phyloP scores from a whole-genome alignment of 192 early-diverging fungal species.

The Spinellus fusiger region DNA sequence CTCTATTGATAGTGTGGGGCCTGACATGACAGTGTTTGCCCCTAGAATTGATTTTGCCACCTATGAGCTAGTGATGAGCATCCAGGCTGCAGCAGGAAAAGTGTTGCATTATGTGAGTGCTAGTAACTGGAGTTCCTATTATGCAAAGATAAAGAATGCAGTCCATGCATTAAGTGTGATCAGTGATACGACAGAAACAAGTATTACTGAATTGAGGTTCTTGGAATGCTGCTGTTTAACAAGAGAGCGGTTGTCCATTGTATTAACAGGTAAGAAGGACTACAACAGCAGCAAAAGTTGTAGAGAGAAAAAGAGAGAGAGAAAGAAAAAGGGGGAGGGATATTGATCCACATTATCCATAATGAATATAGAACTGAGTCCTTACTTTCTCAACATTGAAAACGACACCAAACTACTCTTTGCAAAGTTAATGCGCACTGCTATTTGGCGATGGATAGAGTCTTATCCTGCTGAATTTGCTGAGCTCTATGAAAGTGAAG shows the following conservation, averaged over 20 bases:
- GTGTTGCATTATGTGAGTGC: slow-evolving; percentile 83
- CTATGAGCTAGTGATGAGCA: slow-evolving; percentile 51
- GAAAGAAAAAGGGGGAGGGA: neutral
- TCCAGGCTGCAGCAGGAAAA: slow-evolving; percentile 72
- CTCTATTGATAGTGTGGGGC: neutral
- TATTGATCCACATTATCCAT: neutral
- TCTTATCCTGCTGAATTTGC: slow-evolving; percentile 76
- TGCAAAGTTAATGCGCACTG: slow-evolving; percentile 67
- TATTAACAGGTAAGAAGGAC: slow-evolving; percentile 20
- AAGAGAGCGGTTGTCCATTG: slow-evolving; percentile 2
- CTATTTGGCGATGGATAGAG: slow-evolving; percentile 91
- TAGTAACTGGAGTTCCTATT: slow-evolving; percentile 80
- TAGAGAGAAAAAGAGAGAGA: no score
- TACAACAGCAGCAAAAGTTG: no score
- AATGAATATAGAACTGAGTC: slow-evolving; percentile 35
- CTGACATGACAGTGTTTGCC: neutral
- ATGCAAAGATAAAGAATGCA: slow-evolving; percentile 49
- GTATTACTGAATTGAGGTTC: slow-evolving; percentile 17
- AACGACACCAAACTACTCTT: slow-evolving; percentile 61
- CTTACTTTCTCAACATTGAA: slow-evolving; percentile 53
- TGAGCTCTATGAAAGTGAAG: slow-evolving; percentile 55
- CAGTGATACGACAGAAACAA: slow-evolving; percentile 12
- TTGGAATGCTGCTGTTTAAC: slow-evolving; percentile 22
- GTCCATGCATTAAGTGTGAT: slow-evolving; percentile 13
- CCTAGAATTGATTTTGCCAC: neutral